Percentiles rank a stretch among this genome's conserved stretches.
These are phyloP conservation scores for Cytospora piceicola DNA, from an alignment of 2,329 filamentous ascomycete genomes.

Conservation along the genomic window DNA sequence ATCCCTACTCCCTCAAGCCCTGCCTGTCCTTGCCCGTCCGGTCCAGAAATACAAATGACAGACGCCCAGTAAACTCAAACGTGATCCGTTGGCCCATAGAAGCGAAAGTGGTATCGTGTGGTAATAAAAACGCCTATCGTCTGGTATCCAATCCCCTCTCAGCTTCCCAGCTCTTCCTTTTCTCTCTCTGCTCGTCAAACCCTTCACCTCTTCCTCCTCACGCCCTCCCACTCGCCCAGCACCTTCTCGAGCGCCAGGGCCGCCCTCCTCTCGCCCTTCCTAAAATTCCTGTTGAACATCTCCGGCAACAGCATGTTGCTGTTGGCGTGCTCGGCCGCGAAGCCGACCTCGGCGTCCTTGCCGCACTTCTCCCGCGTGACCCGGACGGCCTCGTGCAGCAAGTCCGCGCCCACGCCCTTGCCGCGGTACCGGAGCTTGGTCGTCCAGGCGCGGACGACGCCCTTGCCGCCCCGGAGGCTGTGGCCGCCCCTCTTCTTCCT, in stretches of 20 bases:
- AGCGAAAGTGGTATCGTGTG: constrained; percentile 30
- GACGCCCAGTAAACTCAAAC: neutral
- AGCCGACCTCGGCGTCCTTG: constrained; percentile 68
- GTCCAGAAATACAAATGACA: constrained; percentile 7
- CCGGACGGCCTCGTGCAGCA: constrained; percentile 74
- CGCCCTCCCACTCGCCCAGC: constrained; percentile 52
- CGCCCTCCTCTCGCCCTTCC: constrained; percentile 62
- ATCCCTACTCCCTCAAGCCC: constrained; percentile 8
- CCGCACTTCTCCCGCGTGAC: constrained; percentile 71
- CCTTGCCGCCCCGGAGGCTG: constrained; percentile 61
- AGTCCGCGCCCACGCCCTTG: constrained; percentile 70
- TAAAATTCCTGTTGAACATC: constrained; percentile 65
- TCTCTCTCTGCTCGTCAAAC: constrained; percentile 4
- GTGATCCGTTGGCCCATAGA: neutral
- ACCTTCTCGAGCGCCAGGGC: constrained; percentile 56
- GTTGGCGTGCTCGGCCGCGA: constrained; percentile 80
- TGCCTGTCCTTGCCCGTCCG: constrained; percentile 16
- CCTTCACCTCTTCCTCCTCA: constrained; percentile 52
- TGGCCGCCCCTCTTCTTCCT: constrained; percentile 45
- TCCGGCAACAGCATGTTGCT: constrained; percentile 64
- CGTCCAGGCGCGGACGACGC: constrained; percentile 82
- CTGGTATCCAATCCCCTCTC: constrained; percentile 1
- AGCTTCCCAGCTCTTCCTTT: neutral
- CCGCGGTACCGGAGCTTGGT: constrained; percentile 70
- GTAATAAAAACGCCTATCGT: constrained; percentile 27